phyloP scores from a whole-genome alignment of 1,284 basidiomycete species.

The Boletus hoseneyae region DNA sequence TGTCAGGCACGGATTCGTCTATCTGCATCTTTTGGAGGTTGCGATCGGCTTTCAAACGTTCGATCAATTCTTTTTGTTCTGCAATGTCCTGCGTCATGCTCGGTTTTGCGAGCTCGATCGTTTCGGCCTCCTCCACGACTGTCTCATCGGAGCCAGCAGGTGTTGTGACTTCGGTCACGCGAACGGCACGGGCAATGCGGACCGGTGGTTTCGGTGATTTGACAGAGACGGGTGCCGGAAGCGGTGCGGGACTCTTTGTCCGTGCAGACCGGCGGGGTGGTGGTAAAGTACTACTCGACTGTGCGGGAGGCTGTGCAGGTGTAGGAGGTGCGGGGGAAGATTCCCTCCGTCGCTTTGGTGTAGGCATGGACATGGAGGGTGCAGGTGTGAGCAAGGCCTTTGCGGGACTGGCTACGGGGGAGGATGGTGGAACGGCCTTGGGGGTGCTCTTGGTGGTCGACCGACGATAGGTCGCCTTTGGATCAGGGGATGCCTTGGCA shows the following conservation, averaged over 20 bases:
- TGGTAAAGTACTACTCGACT: constrained; percentile 22
- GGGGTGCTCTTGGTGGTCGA: constrained; percentile 42
- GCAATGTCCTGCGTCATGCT: constrained; percentile 64
- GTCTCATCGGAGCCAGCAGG: constrained; percentile 59
- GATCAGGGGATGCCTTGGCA: constrained; percentile 75
- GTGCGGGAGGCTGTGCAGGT: constrained; percentile 23
- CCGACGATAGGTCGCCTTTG: constrained; percentile 71
- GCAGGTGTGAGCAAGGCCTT: constrained; percentile 31
- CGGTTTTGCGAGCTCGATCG: constrained; percentile 52
- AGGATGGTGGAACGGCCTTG: constrained; percentile 28
- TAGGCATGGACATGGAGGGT: constrained; percentile 31
- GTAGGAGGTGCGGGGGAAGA: constrained; percentile 44
- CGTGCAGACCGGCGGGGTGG: constrained; percentile 48
- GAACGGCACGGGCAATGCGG: constrained; percentile 38
- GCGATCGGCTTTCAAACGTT: constrained; percentile 57
- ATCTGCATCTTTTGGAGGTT: constrained; percentile 13
- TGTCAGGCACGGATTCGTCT: constrained; percentile 22
- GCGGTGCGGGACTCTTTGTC: constrained; percentile 49
- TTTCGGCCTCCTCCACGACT: constrained; percentile 49
- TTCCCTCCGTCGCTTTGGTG: constrained; percentile 64
- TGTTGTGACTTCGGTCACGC: constrained; percentile 42
- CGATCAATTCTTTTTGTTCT: constrained; percentile 70
- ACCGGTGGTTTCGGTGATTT: constrained; percentile 34
- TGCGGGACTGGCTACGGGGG: constrained; percentile 18
- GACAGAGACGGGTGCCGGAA: constrained; percentile 26